These are phyloP conservation scores for Hippophae tibetana DNA, from an alignment of 306 rosid genomes.

Conservation along the genomic window DNA sequence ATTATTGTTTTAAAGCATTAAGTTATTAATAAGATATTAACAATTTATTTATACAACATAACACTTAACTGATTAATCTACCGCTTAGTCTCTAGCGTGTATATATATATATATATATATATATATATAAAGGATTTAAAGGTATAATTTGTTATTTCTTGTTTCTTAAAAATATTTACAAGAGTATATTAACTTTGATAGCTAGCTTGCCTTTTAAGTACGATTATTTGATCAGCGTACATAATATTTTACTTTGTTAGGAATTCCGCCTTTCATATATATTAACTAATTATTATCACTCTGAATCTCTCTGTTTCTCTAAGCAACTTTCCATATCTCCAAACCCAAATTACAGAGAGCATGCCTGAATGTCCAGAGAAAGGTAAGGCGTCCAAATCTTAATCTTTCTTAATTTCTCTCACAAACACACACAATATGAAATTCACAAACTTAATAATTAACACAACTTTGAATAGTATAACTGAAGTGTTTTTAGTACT, in stretches of 20 bases:
- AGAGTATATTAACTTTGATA: not conserved
- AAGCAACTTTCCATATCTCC: slow-evolving; percentile 28
- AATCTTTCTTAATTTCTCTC: slow-evolving; percentile 5
- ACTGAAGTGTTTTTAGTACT: no score
- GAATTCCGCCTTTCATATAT: slow-evolving; percentile 36
- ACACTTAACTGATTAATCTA: no score
- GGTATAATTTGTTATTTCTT: not conserved
- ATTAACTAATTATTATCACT: slow-evolving; percentile 16
- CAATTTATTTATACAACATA: no score
- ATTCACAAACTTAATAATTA: not conserved
- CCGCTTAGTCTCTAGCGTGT: slow-evolving; percentile 21
- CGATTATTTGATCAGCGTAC: slow-evolving; percentile 3
- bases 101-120: not conserved
- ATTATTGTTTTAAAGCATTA: no score
- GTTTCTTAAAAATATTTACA: slow-evolving; percentile 5
- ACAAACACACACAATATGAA: not conserved
- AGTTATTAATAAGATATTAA: no score
- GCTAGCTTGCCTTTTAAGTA: slow-evolving; percentile 46
- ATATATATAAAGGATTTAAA: not conserved
- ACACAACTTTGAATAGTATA: not conserved
- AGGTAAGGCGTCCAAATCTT: slow-evolving; percentile 40
- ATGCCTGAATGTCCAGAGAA: slow-evolving; percentile 99
- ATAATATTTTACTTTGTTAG: slow-evolving; percentile 52
- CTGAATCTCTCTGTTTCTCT: slow-evolving; percentile 20
- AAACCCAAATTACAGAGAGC: slow-evolving; percentile 34